Evolutionary conservation across 805 yeast genomes (phyloP).

Genomic region (Schizosaccharomyces pombe): DNA sequence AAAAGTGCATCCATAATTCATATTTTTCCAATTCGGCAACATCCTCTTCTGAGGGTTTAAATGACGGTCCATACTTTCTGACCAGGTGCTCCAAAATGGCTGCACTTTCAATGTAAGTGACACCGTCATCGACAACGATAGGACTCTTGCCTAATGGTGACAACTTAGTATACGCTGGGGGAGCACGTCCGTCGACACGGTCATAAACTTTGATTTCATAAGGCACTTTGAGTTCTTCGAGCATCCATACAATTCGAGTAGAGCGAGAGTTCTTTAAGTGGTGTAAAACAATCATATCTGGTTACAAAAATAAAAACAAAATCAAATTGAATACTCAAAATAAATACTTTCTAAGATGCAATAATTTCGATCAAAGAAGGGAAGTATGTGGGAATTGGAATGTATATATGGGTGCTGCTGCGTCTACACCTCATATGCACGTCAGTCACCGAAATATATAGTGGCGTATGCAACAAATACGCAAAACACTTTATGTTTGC

Average conservation of each 20-base stretch:
- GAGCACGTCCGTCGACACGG: slow-evolving; percentile 28
- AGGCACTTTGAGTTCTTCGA: slow-evolving; percentile 34
- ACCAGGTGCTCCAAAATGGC: slow-evolving; percentile 31
- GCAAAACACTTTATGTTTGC: too few species aligned
- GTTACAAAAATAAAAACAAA: too few species aligned
- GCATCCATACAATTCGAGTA: slow-evolving; percentile 36
- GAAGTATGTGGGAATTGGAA: too few species aligned
- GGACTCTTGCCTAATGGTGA: slow-evolving; percentile 49
- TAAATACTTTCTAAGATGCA: too few species aligned
- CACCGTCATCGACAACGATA: slow-evolving; percentile 25
- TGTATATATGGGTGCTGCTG: too few species aligned
- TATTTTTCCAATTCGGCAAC: slow-evolving; percentile 20
- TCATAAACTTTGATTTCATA: slow-evolving; percentile 31
- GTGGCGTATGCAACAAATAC: too few species aligned
- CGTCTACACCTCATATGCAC: too few species aligned
- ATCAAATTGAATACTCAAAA: too few species aligned
- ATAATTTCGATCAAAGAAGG: too few species aligned
- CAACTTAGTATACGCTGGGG: slow-evolving; percentile 25
- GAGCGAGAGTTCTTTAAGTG: slow-evolving; percentile 24
- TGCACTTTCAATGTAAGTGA: slow-evolving; percentile 34
- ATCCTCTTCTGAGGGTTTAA: slow-evolving; percentile 18
- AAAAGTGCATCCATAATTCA: slow-evolving; percentile 29
- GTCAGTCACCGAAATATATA: too few species aligned
- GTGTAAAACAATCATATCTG: background rate
- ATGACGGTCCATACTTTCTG: slow-evolving; percentile 20